Base-by-base conservation (phyloP, 192 early-diverging fungal species). In the Coemansia sp. region DNA sequence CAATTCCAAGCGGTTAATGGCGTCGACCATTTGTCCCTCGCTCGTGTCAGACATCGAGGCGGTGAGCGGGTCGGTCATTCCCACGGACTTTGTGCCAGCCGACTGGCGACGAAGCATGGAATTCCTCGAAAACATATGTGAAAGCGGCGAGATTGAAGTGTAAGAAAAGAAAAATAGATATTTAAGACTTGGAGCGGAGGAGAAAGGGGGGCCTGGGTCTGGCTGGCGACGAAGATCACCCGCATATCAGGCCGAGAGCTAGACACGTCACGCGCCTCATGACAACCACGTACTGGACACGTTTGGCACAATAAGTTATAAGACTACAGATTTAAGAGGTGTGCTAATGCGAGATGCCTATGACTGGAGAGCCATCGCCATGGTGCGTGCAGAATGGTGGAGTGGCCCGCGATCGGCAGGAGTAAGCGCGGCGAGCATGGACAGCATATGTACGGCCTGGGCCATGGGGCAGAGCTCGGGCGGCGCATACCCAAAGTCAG, bases 381-480 rank as follows among this genome's bases (percentile, higher is more conserved):
- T 47, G 7, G 76, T 65, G 29, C 66, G 66, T 10, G 80, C 80
- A 20, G 71, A 60, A 24, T 43, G 47, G 54, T 78, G 73, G 55
- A 84, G 16, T 33, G 64, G 71, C 1, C 76, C 76, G 36, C 76
- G 81, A 18, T 84, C 81, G 0, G 63, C 38, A 5, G 81, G 81
- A 11, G 63, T 67, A 42, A 84, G 73, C 29, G 70, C 61, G 0
- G 74, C 76, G 46, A 84, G 61, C 59, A 78, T 42, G 6, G 81
- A 64, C 60, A 78, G 41, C 81, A 84, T 84, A 18, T 84, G 76
- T 31, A 73, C 65, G 57, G 31, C 31, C 5, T 33, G 29, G 7
- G 57, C 57, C 57, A 60, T 36, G 16, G 57, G 33, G 57, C 57
- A 60, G 16, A 8, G 57, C 57, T 60, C 57, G 3, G 57, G 57